phyloP scores from a whole-genome alignment of 345 rosid species.

The Salix dunnii region DNA sequence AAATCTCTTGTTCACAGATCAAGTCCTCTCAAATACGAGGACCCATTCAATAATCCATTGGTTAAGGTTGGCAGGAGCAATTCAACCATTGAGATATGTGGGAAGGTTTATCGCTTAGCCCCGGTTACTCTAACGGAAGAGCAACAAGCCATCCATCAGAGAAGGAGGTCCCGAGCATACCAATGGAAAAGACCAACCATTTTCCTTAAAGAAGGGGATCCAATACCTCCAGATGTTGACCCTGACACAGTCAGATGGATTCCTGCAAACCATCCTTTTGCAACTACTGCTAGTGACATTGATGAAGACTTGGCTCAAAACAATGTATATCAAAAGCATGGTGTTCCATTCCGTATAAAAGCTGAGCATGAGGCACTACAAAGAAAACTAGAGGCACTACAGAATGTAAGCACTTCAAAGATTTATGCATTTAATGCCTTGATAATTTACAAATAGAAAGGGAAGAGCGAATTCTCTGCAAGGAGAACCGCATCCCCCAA shows the following conservation, averaged over 20 bases:
- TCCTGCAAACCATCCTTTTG: constrained; percentile 98
- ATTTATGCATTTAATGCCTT: neutral
- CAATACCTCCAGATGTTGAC: constrained; percentile 78
- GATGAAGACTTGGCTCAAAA: constrained; percentile 86
- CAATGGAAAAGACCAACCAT: constrained; percentile 91
- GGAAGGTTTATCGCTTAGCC: constrained; percentile 77
- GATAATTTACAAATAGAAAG: neutral
- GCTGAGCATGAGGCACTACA: constrained; percentile 96
- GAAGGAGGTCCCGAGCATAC: constrained; percentile 91
- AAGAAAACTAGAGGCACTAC: constrained; percentile 77
- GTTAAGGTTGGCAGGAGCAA: constrained; percentile 73
- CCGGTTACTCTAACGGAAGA: constrained; percentile 79
- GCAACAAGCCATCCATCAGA: constrained; percentile 75
- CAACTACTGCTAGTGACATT: constrained; percentile 77
- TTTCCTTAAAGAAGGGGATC: constrained; percentile 91
- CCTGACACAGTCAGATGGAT: constrained; percentile 96
- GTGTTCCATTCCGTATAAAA: constrained; percentile 83
- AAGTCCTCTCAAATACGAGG: constrained; percentile 72
- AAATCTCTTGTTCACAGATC: constrained; percentile 47
- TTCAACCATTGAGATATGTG: constrained; percentile 88
- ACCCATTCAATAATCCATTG: constrained; percentile 87
- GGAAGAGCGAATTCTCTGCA: neutral
- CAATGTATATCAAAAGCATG: constrained; percentile 88
- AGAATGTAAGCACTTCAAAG: constrained; percentile 43
- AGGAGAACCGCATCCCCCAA: neutral